Base-by-base conservation (phyloP, 306 rosid species). In the Cicer yamashitae region DNA sequence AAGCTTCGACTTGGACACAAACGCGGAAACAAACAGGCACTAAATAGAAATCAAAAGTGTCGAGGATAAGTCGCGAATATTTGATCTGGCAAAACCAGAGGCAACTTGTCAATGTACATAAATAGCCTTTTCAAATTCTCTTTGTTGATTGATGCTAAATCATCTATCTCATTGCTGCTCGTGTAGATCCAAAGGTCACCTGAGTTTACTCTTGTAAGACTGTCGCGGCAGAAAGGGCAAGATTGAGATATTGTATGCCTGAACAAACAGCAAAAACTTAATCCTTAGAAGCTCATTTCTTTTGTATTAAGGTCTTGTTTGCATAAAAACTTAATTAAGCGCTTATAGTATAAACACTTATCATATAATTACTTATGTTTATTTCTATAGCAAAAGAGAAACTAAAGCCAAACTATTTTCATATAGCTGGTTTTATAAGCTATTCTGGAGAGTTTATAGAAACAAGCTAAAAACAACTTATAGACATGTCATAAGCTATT, bases 151-250 rank as follows among this genome's bases (percentile, higher is more conserved):
- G 91, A 70, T 75, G 86, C 67, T 79, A 88, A 71, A 70, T 91
- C 96, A 14, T 61, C 80, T 45, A 88, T 82, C 14, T 89, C 98
- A 39, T 45, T 69, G 86, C 57, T 82, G 82, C 83, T 82, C 57
- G 82, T 82, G 83, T 78, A 91, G 75, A 93, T 87, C 98, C 98
- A 93, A 12, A 93, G 97, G 58, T 93, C 98, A 46, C 89, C 79
- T 6, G 98, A 88, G 76, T 93, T 83, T 7, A 89, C 91, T 60
- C 96, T 79, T 67, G 77, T 84, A 51, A 93, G 96, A 83, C 88
- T 74, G 81, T 87, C 91, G 45, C 98, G 97, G 62, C 98, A 93
- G 84, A 93, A 93, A 73, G 98, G 98, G 81, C 98, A 93, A 2
- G 98, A 93, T 20, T 85, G 85, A 7, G 97, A 91, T 65, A 87